Base-by-base conservation (phyloP, 768 basidiomycete species). In the Artomyces pyxidatus region DNA sequence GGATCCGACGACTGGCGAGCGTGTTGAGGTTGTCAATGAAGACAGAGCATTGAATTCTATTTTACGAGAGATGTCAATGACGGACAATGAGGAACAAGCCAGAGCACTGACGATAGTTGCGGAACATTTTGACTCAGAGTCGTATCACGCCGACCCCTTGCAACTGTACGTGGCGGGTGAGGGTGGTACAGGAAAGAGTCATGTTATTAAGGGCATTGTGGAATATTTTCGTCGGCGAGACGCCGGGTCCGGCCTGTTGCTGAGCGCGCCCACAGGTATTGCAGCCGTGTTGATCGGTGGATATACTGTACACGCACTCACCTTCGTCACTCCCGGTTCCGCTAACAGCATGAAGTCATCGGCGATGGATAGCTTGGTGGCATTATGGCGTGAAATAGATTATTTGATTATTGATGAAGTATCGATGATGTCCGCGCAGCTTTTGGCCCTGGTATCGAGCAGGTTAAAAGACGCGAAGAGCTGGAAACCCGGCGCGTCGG, bases 281-380 rank as follows among this genome's bases (percentile, higher is more conserved):
- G 62, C 65, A 0, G 67, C 67, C 0, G 35, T 53, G 0, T 30
- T 63, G 2, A 63, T 68, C 4, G 57, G 45, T 0, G 65, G 65
- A 1, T 57, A 56, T 16, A 68, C 67, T 0, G 40, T 67, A 3
- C 65, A 67, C 48, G 53, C 63, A 0, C 44, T 68, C 4, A 53
- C 54, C 0, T 48, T 63, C 38, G 29, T 60, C 4, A 55, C 2
- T 25, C n/a, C 6, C 12, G 9, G 9, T 6, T 12, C 4, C 3
- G 1, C 12, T 9, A 42, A 26, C 32, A n/a, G n/a, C n/a, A n/a
- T 35, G 32, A 35, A n/a, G 11, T 11, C 32, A 35, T 3, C 32
- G 6, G 11, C 32, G 8, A 26, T 26, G 9, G 42, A 42, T 12
- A 45, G 49, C 16, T 39, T 61, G 14, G 17, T 27, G 12, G 29